Evolutionary conservation across 1,284 basidiomycete species (phyloP), one percentile per base, ranked within the genome.

Genomic region (Jaminaea rosea): DNA sequence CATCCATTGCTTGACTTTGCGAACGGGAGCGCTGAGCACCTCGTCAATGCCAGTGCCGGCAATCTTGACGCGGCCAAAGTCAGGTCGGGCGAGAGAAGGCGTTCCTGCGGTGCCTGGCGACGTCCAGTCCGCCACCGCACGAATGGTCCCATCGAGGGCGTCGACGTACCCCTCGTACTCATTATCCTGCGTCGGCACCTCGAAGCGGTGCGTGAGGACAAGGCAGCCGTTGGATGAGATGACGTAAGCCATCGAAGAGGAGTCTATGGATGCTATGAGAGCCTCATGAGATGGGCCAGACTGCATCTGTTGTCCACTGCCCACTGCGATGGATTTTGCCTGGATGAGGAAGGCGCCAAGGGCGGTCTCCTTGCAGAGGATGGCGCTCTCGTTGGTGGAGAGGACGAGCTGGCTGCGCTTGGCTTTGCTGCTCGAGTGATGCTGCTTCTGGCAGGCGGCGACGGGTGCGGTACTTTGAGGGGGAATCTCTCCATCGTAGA

Each of bases 141-240:
- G 60, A 41, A 64, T 59, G 50, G 55, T 55, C 9, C 58, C 63
- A n/a, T 55, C 57, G 5, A 50, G 52, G 26, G 62, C 63, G 44
- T 67, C 63, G 36, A 65, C 61, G 21, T 63, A 66, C 7, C 59
- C 59, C 53, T 67, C 61, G 52, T 67, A 67, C 11, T 53, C 53
- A 31, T 67, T 67, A 54, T 64, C 59, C 32, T 66, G 58, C 28
- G 66, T 60, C 26, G 61, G 56, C 17, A 67, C 57, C 39, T 65
- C 60, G 50, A 67, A 59, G 47, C 59, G 59, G 61, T 64, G 66
- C 21, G 61, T 59, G 9, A 67, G 50, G 34, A 60, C 55, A 44
- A 67, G 56, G 9, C 49, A 53, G 9, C 57, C 59, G 19, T 31
- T 47, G 27, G 53, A 54, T 28, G 56, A 47, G 48, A 67, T 63